Conservation (phyloP, 2,329 filamentous ascomycete genomes). For the Aspergillus sp. region DNA sequence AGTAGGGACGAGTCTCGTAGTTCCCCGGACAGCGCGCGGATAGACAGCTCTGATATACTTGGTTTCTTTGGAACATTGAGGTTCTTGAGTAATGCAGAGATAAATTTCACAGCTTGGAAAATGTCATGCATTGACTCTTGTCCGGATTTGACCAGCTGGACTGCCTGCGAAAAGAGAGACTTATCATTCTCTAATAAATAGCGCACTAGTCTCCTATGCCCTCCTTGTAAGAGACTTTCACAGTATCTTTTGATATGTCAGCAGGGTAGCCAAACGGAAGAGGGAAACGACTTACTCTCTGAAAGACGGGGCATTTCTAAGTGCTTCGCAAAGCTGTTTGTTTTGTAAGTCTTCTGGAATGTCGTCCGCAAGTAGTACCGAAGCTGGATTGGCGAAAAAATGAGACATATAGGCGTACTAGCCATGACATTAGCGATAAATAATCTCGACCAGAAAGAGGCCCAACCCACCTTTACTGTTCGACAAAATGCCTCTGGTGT, state of each 20-base stretch:
- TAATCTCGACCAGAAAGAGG: not conserved
- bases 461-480: constrained; percentile 47
- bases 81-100: constrained; percentile 28
- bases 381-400: constrained; percentile 61
- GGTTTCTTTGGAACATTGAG: constrained; percentile 31
- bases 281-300: constrained; percentile 35
- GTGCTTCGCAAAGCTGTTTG: constrained; percentile 52
- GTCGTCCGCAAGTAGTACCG: constrained; percentile 47
- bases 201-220: constrained; percentile 37
- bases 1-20: constrained; percentile 52
- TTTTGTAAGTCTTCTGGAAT: constrained; percentile 26
- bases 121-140: constrained; percentile 40
- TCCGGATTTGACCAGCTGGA: constrained; percentile 39
- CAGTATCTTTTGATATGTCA: constrained; percentile 34
- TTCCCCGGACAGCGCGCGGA: constrained; percentile 51
- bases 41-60: constrained; percentile 37
- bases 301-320: constrained; percentile 60
- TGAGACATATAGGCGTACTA: constrained; percentile 65
- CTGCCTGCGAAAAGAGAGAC: constrained; percentile 45
- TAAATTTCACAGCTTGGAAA: constrained; percentile 32
- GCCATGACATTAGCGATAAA: constrained; percentile 19
- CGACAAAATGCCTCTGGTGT: constrained; percentile 56
- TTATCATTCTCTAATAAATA: constrained; percentile 52
- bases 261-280: not conserved
- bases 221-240: constrained; percentile 43